phyloP scores from a whole-genome alignment of 2,329 filamentous ascomycete species.

The Calonectria honghensis region DNA sequence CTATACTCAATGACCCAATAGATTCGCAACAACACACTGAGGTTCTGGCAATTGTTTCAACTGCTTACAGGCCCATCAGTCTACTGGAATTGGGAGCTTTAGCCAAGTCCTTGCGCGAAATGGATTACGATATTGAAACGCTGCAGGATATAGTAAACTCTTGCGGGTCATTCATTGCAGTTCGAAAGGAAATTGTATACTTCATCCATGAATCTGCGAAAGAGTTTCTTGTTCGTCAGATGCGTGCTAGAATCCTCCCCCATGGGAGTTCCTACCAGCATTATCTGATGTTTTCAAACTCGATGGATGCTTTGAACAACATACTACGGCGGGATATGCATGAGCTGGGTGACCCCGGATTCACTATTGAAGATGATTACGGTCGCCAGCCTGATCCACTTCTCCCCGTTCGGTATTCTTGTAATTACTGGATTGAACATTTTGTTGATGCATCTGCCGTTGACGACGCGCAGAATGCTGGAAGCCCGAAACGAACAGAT shows the following conservation, averaged over 20 bases:
- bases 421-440: conserved; percentile 15
- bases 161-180: conserved; percentile 64
- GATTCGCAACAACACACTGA: conserved; percentile 54
- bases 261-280: conserved; percentile 53
- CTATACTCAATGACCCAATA: conserved; percentile 17
- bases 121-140: conserved; percentile 28
- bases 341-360: not conserved
- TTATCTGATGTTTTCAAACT: conserved; percentile 59
- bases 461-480: not conserved
- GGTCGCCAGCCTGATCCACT: not conserved
- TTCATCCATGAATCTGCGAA: conserved; percentile 67
- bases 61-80: conserved; percentile 60
- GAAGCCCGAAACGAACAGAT: no score
- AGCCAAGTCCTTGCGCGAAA: conserved; percentile 29
- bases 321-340: conserved; percentile 61
- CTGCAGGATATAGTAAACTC: conserved; percentile 56
- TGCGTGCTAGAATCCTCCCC: conserved; percentile 52
- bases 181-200: conserved; percentile 56
- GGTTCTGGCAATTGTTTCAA: conserved; percentile 58
- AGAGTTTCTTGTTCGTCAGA: conserved; percentile 51
- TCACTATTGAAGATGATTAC: not conserved
- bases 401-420: not conserved
- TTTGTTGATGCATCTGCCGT: conserved; percentile 53
- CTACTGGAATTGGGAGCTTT: conserved; percentile 58
- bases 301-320: conserved; percentile 56